A percentile compares a stretch with the other conserved stretches of the same genome.
Conservation (phyloP, 441 rosid genomes). For the Mallotus repandus region DNA sequence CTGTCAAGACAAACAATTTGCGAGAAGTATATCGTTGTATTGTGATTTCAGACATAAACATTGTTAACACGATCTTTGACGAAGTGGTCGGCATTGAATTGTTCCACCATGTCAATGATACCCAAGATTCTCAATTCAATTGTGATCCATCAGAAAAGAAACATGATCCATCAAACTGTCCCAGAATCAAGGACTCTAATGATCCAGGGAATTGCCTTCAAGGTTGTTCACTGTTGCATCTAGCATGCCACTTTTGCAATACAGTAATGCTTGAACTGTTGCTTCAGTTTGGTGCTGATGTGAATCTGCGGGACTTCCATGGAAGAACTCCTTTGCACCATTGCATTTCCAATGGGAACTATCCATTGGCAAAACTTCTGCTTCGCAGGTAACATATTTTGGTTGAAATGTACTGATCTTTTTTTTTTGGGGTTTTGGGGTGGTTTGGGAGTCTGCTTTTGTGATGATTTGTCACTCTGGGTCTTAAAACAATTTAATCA, state of each 20-base stretch:
- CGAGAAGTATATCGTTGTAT: slow-evolving; percentile 69
- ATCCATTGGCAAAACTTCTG: slow-evolving; percentile 67
- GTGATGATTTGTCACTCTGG: background rate
- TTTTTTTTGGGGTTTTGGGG: no score
- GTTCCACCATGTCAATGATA: slow-evolving; percentile 40
- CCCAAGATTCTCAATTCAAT: slow-evolving; percentile 26
- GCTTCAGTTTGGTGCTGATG: slow-evolving; percentile 79
- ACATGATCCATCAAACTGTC: slow-evolving; percentile 56
- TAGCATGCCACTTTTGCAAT: slow-evolving; percentile 66
- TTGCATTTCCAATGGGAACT: slow-evolving; percentile 62
- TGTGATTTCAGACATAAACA: slow-evolving; percentile 48
- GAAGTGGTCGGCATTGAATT: slow-evolving; percentile 43
- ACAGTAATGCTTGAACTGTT: slow-evolving; percentile 76
- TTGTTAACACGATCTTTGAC: slow-evolving; percentile 62
- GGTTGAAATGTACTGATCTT: background rate
- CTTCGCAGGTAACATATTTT: slow-evolving; percentile 61
- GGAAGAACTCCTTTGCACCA: slow-evolving; percentile 87
- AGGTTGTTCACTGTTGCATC: slow-evolving; percentile 83
- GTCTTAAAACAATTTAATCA: background rate
- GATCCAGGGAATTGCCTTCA: slow-evolving; percentile 73
- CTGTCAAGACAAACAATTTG: slow-evolving; percentile 65
- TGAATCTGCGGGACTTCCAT: slow-evolving; percentile 67
- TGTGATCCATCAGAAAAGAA: slow-evolving; percentile 28
- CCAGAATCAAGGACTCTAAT: slow-evolving; percentile 53
- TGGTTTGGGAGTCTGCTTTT: no score